Evolutionary conservation across 768 basidiomycete species (phyloP).

Genomic region (Leccinum barrowsii): DNA sequence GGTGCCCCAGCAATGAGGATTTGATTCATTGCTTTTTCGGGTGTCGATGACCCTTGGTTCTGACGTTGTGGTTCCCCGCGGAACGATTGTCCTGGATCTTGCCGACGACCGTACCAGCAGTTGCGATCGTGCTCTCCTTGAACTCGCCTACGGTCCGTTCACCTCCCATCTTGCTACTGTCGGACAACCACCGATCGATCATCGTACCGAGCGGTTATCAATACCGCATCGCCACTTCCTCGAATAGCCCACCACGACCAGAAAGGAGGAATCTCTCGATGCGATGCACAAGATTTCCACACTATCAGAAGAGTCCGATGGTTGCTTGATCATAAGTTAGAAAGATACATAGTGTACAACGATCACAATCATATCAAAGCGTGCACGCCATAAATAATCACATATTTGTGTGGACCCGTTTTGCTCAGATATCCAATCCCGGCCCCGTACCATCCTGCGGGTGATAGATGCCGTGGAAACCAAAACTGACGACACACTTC

Average conservation of each 20-base stretch:
- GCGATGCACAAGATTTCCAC: not conserved
- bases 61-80: not conserved
- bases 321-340: not conserved
- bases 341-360: constrained; percentile 4
- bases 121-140: not conserved
- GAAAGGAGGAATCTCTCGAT: not conserved
- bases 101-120: not conserved
- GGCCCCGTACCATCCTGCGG: constrained; percentile 7
- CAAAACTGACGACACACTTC: constrained; percentile 31
- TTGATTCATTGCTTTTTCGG: not conserved
- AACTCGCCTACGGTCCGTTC: not conserved
- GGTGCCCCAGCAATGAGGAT: constrained; percentile 2
- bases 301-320: not conserved
- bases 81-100: not conserved
- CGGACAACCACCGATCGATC: not conserved
- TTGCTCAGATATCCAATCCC: constrained; percentile 21
- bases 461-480: constrained; percentile 35
- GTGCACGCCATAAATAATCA: not conserved
- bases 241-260: not conserved
- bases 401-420: not conserved
- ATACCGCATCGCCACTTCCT: too few relatives aligned
- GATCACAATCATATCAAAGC: not conserved
- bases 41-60: not conserved
- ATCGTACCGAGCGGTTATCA: not conserved
- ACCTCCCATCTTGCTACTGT: not conserved